A percentile compares a stretch with the other conserved stretches of the same genome.
Evolutionary conservation across 495 filamentous ascomycete species (phyloP).

Genomic region (Astrocystis sublimbata): DNA sequence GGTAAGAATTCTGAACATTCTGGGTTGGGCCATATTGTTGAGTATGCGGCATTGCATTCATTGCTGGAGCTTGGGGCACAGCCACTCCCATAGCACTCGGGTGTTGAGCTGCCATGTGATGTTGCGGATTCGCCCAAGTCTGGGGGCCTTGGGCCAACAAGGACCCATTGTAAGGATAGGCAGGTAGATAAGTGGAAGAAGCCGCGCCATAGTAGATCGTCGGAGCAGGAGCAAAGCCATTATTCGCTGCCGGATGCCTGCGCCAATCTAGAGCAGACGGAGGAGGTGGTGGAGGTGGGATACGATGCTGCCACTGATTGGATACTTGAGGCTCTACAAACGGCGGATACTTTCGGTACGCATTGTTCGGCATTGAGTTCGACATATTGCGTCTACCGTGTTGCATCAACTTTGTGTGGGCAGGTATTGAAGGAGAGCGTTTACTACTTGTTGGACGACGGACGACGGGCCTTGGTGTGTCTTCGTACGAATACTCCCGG

Average conservation of each 20-base stretch:
- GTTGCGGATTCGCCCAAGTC: neutral
- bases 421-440: neutral
- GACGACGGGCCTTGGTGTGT: neutral
- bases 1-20: neutral
- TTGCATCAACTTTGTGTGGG: neutral
- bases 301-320: neutral
- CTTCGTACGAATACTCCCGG: neutral
- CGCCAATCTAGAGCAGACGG: slow-evolving; percentile 5
- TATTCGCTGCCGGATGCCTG: neutral
- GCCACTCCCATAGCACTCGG: neutral
- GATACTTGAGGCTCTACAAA: neutral
- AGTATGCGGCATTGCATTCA: neutral
- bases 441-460: neutral
- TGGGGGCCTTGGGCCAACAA: neutral
- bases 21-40: neutral
- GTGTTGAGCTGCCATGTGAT: slow-evolving; percentile 4
- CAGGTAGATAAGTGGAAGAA: slow-evolving; percentile 2
- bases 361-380: neutral
- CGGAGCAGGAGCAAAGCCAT: neutral
- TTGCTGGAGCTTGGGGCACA: neutral
- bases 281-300: slow-evolving; percentile 1
- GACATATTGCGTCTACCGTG: neutral
- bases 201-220: neutral
- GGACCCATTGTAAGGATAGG: neutral
- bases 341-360: neutral